A percentile compares a stretch with the other conserved stretches of the same genome.
These are phyloP conservation scores for Dothideomycetes sp. DNA, from an alignment of 2,329 filamentous ascomycete genomes.

Conservation along the genomic window DNA sequence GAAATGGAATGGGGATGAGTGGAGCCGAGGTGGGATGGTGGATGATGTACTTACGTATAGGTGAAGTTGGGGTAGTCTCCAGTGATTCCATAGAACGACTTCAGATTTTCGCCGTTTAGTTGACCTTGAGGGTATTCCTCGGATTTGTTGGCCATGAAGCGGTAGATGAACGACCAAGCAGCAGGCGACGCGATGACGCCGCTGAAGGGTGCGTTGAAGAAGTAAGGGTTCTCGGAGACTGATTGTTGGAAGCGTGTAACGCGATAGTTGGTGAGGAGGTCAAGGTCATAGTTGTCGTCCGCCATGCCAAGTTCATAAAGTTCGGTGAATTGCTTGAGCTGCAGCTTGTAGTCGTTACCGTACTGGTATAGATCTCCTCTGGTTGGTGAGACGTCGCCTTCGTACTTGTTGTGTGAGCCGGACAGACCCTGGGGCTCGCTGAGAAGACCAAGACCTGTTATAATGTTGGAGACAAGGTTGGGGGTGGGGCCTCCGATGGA, in stretches of 20 bases:
- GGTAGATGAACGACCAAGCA: conserved; percentile 20
- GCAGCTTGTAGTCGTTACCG: conserved; percentile 17
- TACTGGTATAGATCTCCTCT: conserved; percentile 17
- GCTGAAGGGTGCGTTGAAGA: conserved; percentile 3
- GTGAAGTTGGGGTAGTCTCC: conserved; percentile 19
- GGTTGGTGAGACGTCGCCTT: conserved; percentile 21
- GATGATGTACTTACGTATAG: no score
- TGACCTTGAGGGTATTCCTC: conserved; percentile 25
- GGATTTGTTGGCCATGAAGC: conserved; percentile 29
- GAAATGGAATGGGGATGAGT: no score
- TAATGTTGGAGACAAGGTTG: conserved; percentile 6
- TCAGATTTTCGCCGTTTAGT: conserved; percentile 25
- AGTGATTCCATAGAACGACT: conserved; percentile 27
- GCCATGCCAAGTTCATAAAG: no score
- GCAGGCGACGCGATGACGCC: background rate
- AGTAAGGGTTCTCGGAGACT: conserved; percentile 20
- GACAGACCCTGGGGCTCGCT: conserved; percentile 16
- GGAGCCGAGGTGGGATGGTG: no score
- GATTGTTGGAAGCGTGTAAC: conserved; percentile 16
- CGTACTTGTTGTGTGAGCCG: conserved; percentile 23
- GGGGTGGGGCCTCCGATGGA: conserved; percentile 15
- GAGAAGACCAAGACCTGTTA: conserved; percentile 13
- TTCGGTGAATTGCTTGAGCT: conserved; percentile 16
- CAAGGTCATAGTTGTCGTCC: conserved; percentile 19
- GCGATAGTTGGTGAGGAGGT: conserved; percentile 17